Evolutionary conservation across 2,329 filamentous ascomycete genomes (phyloP).

Genomic region (Exophiala sp.): DNA sequence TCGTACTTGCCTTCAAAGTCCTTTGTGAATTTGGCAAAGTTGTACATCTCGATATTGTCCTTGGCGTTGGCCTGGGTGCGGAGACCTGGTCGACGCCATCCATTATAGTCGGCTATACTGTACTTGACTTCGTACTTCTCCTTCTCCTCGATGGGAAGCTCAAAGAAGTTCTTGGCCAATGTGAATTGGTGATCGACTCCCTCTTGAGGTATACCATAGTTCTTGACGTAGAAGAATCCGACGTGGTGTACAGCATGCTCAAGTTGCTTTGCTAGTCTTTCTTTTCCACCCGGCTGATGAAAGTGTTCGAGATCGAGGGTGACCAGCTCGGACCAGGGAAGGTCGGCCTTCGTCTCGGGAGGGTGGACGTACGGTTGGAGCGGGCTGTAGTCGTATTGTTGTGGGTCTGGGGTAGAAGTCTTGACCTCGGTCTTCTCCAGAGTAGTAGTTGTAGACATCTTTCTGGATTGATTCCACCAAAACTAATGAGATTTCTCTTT

Average conservation of each 20-base stretch:
- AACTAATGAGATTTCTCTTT: too few relatives aligned
- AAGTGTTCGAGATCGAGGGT: conserved; percentile 57
- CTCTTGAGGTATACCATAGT: conserved; percentile 56
- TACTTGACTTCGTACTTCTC: conserved; percentile 52
- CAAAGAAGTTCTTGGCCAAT: conserved; percentile 55
- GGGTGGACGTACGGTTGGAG: conserved; percentile 20
- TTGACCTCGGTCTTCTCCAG: too few relatives aligned
- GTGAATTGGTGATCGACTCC: conserved; percentile 59
- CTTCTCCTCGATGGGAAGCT: conserved; percentile 56
- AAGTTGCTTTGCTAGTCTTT: conserved; percentile 51
- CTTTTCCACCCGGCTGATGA: conserved; percentile 51
- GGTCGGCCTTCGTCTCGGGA: conserved; percentile 16
- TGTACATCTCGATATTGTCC: conserved; percentile 59
- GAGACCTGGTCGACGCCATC: conserved; percentile 48
- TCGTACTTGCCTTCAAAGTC: conserved; percentile 37
- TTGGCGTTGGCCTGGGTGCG: conserved; percentile 27
- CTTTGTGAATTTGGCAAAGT: conserved; percentile 55
- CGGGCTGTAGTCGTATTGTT: background rate
- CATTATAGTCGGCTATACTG: conserved; percentile 54
- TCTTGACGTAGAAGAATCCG: conserved; percentile 61
- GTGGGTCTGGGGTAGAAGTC: too few relatives aligned
- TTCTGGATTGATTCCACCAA: too few relatives aligned
- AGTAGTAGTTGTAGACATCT: too few relatives aligned
- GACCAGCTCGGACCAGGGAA: conserved; percentile 53
- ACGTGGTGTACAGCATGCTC: conserved; percentile 50